phyloP scores from a whole-genome alignment of 148 eudicot genomes.

The Rheum nobile region DNA sequence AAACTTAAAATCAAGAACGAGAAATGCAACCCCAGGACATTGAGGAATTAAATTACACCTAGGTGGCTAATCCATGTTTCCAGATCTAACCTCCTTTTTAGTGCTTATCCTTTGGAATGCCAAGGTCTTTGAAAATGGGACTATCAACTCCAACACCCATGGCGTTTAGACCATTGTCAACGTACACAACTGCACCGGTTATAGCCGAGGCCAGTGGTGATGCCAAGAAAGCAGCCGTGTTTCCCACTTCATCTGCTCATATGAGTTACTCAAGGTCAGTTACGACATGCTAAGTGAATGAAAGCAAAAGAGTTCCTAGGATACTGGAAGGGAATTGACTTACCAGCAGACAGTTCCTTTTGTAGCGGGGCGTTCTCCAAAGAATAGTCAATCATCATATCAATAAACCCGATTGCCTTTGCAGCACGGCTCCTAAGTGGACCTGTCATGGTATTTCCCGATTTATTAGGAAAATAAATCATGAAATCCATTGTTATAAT shows the following conservation, averaged over 20 bases:
- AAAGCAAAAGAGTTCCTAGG: background rate
- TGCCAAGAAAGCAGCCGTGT: slow-evolving; percentile 87
- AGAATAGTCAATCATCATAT: slow-evolving; percentile 94
- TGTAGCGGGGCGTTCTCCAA: slow-evolving; percentile 76
- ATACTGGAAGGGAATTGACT: slow-evolving; percentile 4
- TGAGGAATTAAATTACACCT: background rate
- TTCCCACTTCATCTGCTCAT: slow-evolving; percentile 81
- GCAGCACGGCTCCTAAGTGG: slow-evolving; percentile 97
- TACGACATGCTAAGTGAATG: background rate
- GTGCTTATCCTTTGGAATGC: slow-evolving; percentile 37
- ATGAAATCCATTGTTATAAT: background rate
- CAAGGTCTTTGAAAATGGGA: slow-evolving; percentile 13
- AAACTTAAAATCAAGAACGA: background rate
- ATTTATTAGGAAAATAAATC: background rate
- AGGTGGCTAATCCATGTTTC: slow-evolving; percentile 3
- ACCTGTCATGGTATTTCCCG: slow-evolving; percentile 26
- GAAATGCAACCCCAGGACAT: background rate
- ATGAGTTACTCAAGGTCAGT: background rate
- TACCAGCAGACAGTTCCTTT: slow-evolving; percentile 86
- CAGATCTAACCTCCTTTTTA: slow-evolving; percentile 10
- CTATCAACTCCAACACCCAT: slow-evolving; percentile 98
- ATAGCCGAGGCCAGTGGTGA: slow-evolving; percentile 97
- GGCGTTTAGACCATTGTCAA: slow-evolving; percentile 90
- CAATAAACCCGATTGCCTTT: slow-evolving; percentile 93
- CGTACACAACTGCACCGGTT: slow-evolving; percentile 83